These are phyloP conservation scores for Corymbia calophylla DNA, from an alignment of 441 rosid species.

Conservation along the genomic window DNA sequence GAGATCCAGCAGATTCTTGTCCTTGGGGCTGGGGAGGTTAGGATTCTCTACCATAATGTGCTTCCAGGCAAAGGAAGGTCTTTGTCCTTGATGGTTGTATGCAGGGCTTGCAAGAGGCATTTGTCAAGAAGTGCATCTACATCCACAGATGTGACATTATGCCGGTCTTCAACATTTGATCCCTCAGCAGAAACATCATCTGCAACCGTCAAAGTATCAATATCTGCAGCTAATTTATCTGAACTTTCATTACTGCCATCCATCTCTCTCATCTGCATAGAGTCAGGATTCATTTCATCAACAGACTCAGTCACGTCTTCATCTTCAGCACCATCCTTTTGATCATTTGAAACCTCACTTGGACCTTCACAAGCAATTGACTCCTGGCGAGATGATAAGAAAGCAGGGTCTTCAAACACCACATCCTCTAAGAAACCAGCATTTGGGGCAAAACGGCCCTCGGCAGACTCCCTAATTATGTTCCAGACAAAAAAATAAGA, in stretches of 20 bases:
- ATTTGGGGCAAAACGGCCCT: constrained; percentile 75
- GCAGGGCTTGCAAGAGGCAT: constrained; percentile 90
- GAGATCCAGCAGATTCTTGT: not conserved
- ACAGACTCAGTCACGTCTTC: constrained; percentile 28
- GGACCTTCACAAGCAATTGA: constrained; percentile 35
- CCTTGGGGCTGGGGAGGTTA: not conserved
- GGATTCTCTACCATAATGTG: constrained; percentile 66
- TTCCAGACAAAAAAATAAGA: constrained; percentile 9
- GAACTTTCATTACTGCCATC: constrained; percentile 21
- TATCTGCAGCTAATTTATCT: constrained; percentile 28
- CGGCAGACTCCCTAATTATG: constrained; percentile 74
- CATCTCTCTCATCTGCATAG: constrained; percentile 12
- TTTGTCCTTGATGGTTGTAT: constrained; percentile 76
- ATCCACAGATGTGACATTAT: constrained; percentile 40
- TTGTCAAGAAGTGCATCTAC: constrained; percentile 77
- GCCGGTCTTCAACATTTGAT: constrained; percentile 38
- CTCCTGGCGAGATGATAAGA: constrained; percentile 24
- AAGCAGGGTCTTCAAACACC: constrained; percentile 74
- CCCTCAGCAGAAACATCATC: constrained; percentile 29
- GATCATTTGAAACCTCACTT: constrained; percentile 20
- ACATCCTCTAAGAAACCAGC: constrained; percentile 74
- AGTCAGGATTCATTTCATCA: constrained; percentile 3
- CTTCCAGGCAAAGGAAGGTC: constrained; percentile 97
- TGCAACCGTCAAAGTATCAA: constrained; percentile 32
- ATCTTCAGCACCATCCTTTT: constrained; percentile 9